Evolutionary conservation across 225 moss, liverwort and hornwort genomes (phyloP).

Genomic region (Sphagnum contortum): DNA sequence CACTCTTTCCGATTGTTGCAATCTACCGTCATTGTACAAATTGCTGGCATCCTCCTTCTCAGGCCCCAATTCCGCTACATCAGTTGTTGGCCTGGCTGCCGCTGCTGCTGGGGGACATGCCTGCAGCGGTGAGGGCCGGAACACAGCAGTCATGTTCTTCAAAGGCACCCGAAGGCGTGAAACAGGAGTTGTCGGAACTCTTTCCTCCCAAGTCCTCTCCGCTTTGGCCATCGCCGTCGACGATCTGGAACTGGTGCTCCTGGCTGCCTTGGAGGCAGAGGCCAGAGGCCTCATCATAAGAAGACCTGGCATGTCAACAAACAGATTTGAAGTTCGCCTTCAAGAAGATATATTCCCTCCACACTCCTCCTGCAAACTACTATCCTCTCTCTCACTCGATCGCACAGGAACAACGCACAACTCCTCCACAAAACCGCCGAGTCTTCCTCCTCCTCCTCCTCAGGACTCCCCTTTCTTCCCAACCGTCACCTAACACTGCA

Average conservation of each 20-base stretch:
- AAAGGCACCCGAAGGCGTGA: constrained; percentile 2
- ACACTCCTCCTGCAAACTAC: too few relatives aligned
- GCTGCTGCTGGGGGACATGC: neutral
- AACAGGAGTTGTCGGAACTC: constrained; percentile 10
- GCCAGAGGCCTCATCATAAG: constrained; percentile 27
- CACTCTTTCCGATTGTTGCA: constrained; percentile 4
- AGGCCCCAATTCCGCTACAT: constrained; percentile 5
- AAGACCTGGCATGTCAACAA: constrained; percentile 23
- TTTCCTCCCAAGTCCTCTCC: constrained; percentile 18
- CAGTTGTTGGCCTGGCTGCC: constrained; percentile 8
- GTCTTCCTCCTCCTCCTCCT: too few relatives aligned
- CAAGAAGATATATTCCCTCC: too few relatives aligned
- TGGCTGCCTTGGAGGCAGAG: constrained; percentile 16
- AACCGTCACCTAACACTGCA: too few relatives aligned
- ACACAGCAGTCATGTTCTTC: neutral
- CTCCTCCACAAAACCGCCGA: too few relatives aligned
- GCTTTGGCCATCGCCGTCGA: constrained; percentile 7
- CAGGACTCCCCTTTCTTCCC: too few relatives aligned
- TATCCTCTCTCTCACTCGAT: too few relatives aligned
- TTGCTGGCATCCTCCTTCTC: neutral
- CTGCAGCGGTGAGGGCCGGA: neutral
- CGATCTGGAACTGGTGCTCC: constrained; percentile 4
- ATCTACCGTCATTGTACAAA: neutral
- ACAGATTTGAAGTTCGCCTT: too few relatives aligned
- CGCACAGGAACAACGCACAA: too few relatives aligned